These are phyloP conservation scores for Madurella mycetomatis DNA, from an alignment of 2,329 filamentous ascomycete species.

Conservation along the genomic window DNA sequence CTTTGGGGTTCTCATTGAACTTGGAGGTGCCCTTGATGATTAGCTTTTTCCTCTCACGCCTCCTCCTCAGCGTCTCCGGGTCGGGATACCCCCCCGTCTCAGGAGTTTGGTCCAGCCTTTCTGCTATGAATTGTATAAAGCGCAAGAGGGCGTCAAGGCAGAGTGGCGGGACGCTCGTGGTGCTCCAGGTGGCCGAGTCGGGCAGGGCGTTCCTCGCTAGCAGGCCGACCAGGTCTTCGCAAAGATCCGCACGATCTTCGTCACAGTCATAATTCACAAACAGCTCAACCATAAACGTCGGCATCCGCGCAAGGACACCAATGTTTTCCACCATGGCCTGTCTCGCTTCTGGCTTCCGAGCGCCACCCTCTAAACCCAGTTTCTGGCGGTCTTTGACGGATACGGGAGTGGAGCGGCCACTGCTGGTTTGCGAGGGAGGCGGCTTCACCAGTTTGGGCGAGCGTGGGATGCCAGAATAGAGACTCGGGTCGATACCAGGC, in stretches of 20 bases:
- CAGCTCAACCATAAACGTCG: constrained; percentile 88
- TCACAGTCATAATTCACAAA: constrained; percentile 99
- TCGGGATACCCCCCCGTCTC: constrained; percentile 62
- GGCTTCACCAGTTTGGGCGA: constrained; percentile 83
- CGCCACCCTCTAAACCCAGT: constrained; percentile 85
- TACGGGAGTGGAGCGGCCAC: constrained; percentile 84
- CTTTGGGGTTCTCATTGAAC: constrained; percentile 94
- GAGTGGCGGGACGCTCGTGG: constrained; percentile 91
- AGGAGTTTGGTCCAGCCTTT: constrained; percentile 71
- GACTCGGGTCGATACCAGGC: constrained; percentile 78
- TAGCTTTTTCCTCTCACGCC: constrained; percentile 75
- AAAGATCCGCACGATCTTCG: constrained; percentile 83
- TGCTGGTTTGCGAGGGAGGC: constrained; percentile 64
- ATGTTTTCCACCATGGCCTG: constrained; percentile 99
- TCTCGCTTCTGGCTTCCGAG: constrained; percentile 86
- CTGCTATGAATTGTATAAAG: constrained; percentile 87
- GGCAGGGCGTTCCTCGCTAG: constrained; percentile 92
- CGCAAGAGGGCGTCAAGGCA: constrained; percentile 88
- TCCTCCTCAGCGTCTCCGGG: constrained; percentile 59
- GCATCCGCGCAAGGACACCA: constrained; percentile 85
- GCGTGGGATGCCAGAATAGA: constrained; percentile 92
- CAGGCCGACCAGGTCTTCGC: constrained; percentile 90
- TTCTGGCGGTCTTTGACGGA: constrained; percentile 89
- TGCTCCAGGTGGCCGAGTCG: constrained; percentile 97
- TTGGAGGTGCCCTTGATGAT: constrained; percentile 84